Conservation (phyloP, 2,329 filamentous ascomycete species). For the Fusarium armeniacum region DNA sequence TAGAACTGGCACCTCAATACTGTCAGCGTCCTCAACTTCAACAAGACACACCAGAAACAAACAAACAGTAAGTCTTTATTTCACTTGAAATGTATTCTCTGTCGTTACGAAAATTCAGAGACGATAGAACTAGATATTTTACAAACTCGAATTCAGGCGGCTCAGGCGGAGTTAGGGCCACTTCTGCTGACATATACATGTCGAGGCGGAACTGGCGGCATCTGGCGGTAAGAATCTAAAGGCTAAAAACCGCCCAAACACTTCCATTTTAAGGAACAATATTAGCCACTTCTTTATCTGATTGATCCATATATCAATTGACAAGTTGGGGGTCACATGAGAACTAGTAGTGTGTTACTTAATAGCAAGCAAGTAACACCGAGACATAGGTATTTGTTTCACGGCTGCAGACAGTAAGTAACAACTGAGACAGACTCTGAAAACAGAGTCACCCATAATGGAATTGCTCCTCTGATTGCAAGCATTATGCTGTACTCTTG, state of each 20-base stretch:
- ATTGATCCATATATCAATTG: conserved; percentile 22
- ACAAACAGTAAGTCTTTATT: background rate
- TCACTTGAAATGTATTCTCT: background rate
- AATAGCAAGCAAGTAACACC: conserved; percentile 14
- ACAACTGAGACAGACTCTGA: conserved; percentile 12
- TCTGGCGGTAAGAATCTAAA: conserved; percentile 15
- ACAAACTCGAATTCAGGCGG: conserved; percentile 6
- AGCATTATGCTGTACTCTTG: background rate
- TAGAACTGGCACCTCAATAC: background rate
- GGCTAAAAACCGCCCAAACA: background rate
- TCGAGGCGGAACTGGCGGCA: conserved; percentile 29
- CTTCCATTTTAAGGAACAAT: background rate
- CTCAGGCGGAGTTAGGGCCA: conserved; percentile 18
- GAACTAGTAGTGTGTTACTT: conserved; percentile 13
- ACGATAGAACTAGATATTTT: conserved; percentile 5
- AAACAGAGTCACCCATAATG: background rate
- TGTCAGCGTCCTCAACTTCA: background rate
- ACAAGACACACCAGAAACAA: background rate
- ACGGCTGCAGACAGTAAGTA: conserved; percentile 3
- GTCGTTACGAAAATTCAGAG: background rate
- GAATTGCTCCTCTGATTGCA: background rate
- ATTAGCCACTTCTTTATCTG: conserved; percentile 19
- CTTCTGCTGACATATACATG: conserved; percentile 14
- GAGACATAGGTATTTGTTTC: conserved; percentile 3
- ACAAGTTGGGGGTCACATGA: conserved; percentile 22